Evolutionary conservation across 2,329 filamentous ascomycete genomes (phyloP), one percentile per base, ranked within the genome.

Genomic region (Chaetomium sp.): DNA sequence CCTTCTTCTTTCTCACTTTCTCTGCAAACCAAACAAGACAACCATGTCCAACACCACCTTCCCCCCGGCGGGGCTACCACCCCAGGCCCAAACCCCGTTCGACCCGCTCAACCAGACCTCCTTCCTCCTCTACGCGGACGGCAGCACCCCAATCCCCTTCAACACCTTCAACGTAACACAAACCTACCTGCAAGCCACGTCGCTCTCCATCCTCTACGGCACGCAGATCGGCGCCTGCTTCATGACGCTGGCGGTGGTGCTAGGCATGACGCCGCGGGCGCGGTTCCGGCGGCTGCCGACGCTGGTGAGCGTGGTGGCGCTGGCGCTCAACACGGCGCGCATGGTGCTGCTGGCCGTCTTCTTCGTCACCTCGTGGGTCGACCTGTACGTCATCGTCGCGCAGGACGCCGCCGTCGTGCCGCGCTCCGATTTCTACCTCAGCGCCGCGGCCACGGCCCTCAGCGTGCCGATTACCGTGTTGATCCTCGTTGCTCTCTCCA

Each of bases 211-310:
- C 47, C 57, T 64, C 76, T 91, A 89, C 74, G 88, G 85, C 60
- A 78, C 83, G 21, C 90, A 94, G 74, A 81, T 93, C 59, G 91
- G 91, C 33, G 86, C 89, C 27, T 86, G 85, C 55, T 68, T 88
- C 64, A 77, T 89, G 66, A 84, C 92, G 72, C 79, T 93, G 21
- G 70, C 89, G 51, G 80, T 90, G 33, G 78, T 93, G 2, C 77
- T 92, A 12, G 72, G 89, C 64, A 82, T 93, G 75, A 93, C 90
- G 0, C 85, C 85, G 23, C 74, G 80, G 0, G 80, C 85, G 69
- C 92, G 91, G 74, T 84, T 90, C 65, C 78, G 79, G 60, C 88
- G 88, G 1, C 73, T 81, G 0, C 83, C 91, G 23, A 90, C 90
- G 74, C 72, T 88, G 68, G 79, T 93, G 71, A 92, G 93, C 73